These are phyloP conservation scores for Corynespora cassiicola DNA, from an alignment of 2,329 filamentous ascomycete species.

Conservation along the genomic window DNA sequence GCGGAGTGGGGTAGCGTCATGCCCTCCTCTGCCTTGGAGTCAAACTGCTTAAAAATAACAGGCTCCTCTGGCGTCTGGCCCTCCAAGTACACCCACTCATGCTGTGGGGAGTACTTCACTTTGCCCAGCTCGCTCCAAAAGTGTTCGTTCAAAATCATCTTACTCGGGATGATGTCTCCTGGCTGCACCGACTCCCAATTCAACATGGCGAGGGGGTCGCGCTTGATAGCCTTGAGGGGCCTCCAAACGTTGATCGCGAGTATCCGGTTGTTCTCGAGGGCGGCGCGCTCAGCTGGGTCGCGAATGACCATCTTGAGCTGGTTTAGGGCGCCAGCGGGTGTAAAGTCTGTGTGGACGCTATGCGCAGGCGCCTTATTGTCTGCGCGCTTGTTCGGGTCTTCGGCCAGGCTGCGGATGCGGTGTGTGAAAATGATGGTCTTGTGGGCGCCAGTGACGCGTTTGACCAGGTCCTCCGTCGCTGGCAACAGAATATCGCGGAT, in stretches of 20 bases:
- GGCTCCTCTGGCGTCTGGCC: conserved; percentile 1
- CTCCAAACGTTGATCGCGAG: conserved; percentile 18
- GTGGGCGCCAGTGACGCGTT: conserved; percentile 56
- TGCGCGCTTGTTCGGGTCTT: conserved; percentile 4
- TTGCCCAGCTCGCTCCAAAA: conserved; percentile 4
- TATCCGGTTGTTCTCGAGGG: conserved; percentile 1
- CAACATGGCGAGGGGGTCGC: conserved; percentile 15
- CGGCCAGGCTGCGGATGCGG: conserved; percentile 23
- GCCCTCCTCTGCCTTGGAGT: conserved; percentile 1
- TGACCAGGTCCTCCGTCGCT: conserved; percentile 6
- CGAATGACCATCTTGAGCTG: conserved; percentile 3
- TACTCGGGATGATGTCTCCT: not conserved
- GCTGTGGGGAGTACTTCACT: conserved; percentile 1
- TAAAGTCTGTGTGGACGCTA: conserved; percentile 9
- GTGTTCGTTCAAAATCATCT: not conserved
- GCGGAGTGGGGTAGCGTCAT: conserved; percentile 5
- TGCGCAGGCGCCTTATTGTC: conserved; percentile 8
- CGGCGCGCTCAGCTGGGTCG: not conserved
- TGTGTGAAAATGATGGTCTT: conserved; percentile 63
- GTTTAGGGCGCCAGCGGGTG: conserved; percentile 2
- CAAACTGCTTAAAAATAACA: conserved; percentile 5
- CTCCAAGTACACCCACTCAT: conserved; percentile 1
- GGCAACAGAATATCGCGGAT: conserved; percentile 5
- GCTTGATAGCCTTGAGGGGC: conserved; percentile 11
- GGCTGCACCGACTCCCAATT: conserved; percentile 3